These are phyloP conservation scores for Pulveroboletus sp. DNA, from an alignment of 768 basidiomycete species.

Conservation along the genomic window DNA sequence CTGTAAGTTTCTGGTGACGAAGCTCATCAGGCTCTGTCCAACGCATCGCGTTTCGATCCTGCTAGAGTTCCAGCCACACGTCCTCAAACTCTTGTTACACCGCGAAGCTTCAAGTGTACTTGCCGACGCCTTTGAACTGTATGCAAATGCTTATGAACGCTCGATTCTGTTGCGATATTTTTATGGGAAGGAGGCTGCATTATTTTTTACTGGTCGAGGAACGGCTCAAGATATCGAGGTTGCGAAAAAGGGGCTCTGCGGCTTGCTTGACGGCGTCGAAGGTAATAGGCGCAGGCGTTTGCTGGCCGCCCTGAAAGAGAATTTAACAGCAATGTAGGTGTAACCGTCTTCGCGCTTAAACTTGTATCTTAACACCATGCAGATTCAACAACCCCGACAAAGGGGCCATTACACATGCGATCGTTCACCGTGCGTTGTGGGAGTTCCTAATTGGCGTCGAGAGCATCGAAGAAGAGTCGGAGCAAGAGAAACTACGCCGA, in stretches of 20 bases:
- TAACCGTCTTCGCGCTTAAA: background rate
- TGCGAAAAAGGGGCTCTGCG: constrained; percentile 62
- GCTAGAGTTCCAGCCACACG: constrained; percentile 68
- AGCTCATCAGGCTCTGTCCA: constrained; percentile 74
- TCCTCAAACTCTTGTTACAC: constrained; percentile 77
- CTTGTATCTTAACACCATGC: background rate
- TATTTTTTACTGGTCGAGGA: constrained; percentile 57
- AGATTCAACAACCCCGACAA: constrained; percentile 94
- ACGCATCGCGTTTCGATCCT: constrained; percentile 72
- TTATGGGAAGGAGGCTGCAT: constrained; percentile 80
- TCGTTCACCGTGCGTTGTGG: constrained; percentile 84
- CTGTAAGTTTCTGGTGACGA: constrained; percentile 69
- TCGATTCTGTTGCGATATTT: constrained; percentile 79
- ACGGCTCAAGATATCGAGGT: constrained; percentile 60
- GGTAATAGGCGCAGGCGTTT: constrained; percentile 63
- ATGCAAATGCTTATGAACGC: constrained; percentile 81
- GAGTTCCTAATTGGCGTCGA: constrained; percentile 72
- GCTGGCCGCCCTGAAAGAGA: constrained; percentile 65
- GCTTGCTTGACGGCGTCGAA: constrained; percentile 61
- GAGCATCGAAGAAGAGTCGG: constrained; percentile 53
- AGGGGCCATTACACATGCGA: constrained; percentile 78
- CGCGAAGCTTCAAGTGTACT: constrained; percentile 79
- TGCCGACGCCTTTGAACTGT: constrained; percentile 85
- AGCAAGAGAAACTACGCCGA: constrained; percentile 66
- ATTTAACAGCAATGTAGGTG: constrained; percentile 67